phyloP scores from a whole-genome alignment of 1,139 yeast genomes.

The Taphrina communis region DNA sequence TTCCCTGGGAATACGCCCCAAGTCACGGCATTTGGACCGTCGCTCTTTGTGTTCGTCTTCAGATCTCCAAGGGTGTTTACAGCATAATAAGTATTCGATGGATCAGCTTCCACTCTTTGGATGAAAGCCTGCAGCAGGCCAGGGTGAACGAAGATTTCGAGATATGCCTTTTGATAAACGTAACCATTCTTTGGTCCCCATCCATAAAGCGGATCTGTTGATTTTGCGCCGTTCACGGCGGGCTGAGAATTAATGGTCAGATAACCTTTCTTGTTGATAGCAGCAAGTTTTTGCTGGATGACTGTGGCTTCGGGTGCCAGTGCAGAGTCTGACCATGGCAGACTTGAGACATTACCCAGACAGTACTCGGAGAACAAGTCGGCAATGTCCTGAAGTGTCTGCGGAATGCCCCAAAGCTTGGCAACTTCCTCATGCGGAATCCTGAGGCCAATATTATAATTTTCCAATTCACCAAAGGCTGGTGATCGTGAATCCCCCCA shows the following conservation, averaged over 20 bases:
- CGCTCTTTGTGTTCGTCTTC: constrained; percentile 69
- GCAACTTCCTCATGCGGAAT: constrained; percentile 66
- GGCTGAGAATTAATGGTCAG: constrained; percentile 94
- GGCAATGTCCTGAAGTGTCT: constrained; percentile 63
- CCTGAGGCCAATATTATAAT: constrained; percentile 60
- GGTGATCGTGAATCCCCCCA: constrained; percentile 96
- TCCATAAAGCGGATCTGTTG: constrained; percentile 75
- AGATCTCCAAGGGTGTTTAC: constrained; percentile 67
- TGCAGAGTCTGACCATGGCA: constrained; percentile 97
- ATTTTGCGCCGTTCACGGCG: constrained; percentile 78
- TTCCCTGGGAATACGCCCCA: constrained; percentile 98
- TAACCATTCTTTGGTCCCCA: constrained; percentile 97
- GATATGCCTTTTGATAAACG: constrained; percentile 89
- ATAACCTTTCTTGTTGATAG: constrained; percentile 68
- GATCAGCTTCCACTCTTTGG: constrained; percentile 56
- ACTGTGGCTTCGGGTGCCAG: constrained; percentile 75
- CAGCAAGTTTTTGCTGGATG: constrained; percentile 65
- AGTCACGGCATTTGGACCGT: constrained; percentile 87
- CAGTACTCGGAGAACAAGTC: constrained; percentile 68
- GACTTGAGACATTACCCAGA: constrained; percentile 69
- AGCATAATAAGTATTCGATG: constrained; percentile 74
- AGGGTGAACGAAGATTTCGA: constrained; percentile 80
- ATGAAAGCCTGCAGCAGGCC: constrained; percentile 56
- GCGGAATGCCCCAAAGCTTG: constrained; percentile 88
- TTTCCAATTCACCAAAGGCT: constrained; percentile 87